Evolutionary conservation across 129 eudicot species (phyloP).

Genomic region (Tagetes erecta): DNA sequence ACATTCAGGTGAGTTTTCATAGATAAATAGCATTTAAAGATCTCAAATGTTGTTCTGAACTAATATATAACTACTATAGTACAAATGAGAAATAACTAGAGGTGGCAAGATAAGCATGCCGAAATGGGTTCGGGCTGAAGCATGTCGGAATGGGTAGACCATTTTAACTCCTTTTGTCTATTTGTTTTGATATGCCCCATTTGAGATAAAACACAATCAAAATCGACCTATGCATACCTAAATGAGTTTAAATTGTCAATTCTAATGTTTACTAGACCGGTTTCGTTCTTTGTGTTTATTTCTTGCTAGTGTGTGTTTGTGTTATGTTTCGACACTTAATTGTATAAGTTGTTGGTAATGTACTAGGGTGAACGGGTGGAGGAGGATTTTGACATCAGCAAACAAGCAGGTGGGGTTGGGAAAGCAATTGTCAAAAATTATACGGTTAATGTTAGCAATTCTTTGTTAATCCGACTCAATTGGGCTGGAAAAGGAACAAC

Average conservation of each 20-base stretch:
- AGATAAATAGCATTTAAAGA: background rate
- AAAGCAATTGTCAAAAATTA: constrained; percentile 38
- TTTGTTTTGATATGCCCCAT: too few species aligned
- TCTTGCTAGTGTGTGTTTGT: too few species aligned
- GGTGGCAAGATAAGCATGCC: background rate
- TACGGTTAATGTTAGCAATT: constrained; percentile 35
- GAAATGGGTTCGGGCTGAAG: background rate
- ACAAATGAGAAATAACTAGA: background rate
- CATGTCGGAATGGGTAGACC: too few species aligned
- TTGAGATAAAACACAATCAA: too few species aligned
- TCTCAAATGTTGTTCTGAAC: constrained; percentile 2
- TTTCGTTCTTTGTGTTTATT: too few species aligned
- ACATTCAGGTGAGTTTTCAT: constrained; percentile 58
- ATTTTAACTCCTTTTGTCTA: too few species aligned
- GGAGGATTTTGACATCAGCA: constrained; percentile 70
- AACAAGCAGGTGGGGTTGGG: constrained; percentile 65
- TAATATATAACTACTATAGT: background rate
- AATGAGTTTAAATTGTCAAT: too few species aligned
- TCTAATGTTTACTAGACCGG: too few species aligned
- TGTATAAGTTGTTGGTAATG: constrained; percentile 7
- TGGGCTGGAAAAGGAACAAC: constrained; percentile 89
- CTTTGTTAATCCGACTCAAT: constrained; percentile 60
- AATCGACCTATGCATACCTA: too few species aligned
- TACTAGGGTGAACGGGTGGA: constrained; percentile 50
- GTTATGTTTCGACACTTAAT: background rate